Conservation (phyloP, 116 monocot genomes). For the Dioscorea cayenensis region DNA sequence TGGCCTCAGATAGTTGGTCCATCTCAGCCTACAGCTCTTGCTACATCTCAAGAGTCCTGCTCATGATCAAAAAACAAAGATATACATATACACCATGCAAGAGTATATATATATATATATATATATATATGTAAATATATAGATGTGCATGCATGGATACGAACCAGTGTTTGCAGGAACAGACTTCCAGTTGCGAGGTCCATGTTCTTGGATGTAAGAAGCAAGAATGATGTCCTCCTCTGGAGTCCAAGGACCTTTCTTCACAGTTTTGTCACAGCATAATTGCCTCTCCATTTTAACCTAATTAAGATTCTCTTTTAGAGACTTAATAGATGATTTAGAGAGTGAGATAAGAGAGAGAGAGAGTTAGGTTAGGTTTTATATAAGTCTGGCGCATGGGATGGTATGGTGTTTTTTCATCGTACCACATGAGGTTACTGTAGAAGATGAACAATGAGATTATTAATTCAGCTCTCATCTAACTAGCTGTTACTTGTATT, state of each 20-base stretch:
- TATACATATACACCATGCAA: background rate
- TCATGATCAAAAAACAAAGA: slow-evolving; percentile 8
- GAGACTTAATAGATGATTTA: too few relatives aligned
- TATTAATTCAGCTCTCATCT: too few relatives aligned
- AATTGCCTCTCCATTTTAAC: slow-evolving; percentile 48
- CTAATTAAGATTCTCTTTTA: background rate
- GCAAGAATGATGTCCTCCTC: slow-evolving; percentile 65
- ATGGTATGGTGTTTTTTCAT: too few relatives aligned
- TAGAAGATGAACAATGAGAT: too few relatives aligned
- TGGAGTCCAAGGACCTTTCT: slow-evolving; percentile 72
- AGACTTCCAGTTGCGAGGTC: slow-evolving; percentile 64
- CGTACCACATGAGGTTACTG: too few relatives aligned
- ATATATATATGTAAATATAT: too few relatives aligned
- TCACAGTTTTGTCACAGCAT: slow-evolving; percentile 56
- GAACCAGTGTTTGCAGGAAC: slow-evolving; percentile 55
- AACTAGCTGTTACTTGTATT: too few relatives aligned
- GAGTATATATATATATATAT: too few relatives aligned
- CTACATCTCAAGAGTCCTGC: slow-evolving; percentile 79
- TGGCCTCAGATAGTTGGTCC: slow-evolving; percentile 87
- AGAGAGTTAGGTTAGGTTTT: background rate
- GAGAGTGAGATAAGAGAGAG: background rate
- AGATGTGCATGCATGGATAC: background rate
- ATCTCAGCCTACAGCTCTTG: slow-evolving; percentile 85
- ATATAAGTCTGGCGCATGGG: too few relatives aligned
- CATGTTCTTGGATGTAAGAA: slow-evolving; percentile 58